Evolutionary conservation across 768 basidiomycete genomes (phyloP).

Genomic region (Mycena venus): DNA sequence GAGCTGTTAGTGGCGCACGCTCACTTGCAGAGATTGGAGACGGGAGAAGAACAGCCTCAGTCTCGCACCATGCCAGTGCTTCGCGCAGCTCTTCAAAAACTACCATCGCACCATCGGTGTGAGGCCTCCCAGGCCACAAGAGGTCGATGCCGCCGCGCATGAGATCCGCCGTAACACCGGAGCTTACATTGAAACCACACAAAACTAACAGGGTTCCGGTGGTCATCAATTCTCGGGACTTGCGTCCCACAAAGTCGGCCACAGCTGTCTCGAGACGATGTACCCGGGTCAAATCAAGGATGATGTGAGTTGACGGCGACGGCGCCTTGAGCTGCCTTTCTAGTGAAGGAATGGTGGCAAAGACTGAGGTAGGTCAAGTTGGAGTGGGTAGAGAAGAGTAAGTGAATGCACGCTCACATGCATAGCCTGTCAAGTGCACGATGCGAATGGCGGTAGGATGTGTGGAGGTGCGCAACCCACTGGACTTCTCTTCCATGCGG

Average conservation of each 20-base stretch:
- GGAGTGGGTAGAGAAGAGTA: not conserved
- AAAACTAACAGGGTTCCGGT: not conserved
- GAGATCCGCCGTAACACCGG: not conserved
- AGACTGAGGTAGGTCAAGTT: not conserved
- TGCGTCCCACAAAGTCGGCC: not conserved
- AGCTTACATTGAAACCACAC: not conserved
- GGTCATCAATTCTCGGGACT: not conserved
- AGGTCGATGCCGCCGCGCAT: not conserved
- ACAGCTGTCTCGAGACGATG: not conserved
- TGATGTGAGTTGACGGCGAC: not conserved
- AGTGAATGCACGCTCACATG: not conserved
- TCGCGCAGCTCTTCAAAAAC: not conserved
- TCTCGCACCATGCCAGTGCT: not conserved
- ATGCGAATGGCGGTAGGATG: not conserved
- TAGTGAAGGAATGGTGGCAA: not conserved
- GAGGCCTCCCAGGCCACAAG: not conserved
- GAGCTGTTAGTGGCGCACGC: not conserved
- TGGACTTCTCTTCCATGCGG: not conserved
- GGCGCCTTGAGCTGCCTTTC: not conserved
- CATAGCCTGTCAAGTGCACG: not conserved
- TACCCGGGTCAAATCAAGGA: not conserved
- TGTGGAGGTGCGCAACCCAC: not conserved
- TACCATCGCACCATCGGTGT: not conserved
- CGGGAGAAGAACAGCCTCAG: not conserved
- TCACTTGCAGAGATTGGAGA: not conserved